Base-by-base conservation (phyloP, 75 land plant genomes). In the Cupressus sempervirens region DNA sequence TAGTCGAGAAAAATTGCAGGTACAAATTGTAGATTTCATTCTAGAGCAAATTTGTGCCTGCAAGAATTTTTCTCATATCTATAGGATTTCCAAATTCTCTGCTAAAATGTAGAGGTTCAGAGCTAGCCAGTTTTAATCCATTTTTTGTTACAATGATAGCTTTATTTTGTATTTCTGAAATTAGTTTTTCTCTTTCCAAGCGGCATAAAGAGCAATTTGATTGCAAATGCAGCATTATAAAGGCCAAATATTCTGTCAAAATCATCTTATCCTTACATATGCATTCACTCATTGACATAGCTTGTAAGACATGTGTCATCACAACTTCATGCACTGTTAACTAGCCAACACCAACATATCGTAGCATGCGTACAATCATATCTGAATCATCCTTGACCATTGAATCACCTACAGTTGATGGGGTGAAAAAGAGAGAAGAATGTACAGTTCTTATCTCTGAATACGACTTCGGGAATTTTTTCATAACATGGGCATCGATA, bases 241-340 rank as follows among this genome's bases (percentile, higher is more conserved):
- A 97, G 20, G 92, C 90, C 26, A 96, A 79, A 75, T 92, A 97
- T 36, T 97, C 95, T 85, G 87, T 85, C 89, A 96, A 81, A 87
- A 90, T 88, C 43, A 41, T 48, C 58, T 87, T 85, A 34, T 93
- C 87, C 52, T 86, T 83, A 62, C 7, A 40, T 70, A 79, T 40
- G 79, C 52, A 81, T 82, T 70, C 83, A 12, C 76, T 87, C 46
- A 74, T 84, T 73, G 88, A 73, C 84, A 97, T 84, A 30, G 88
- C 88, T 72, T 89, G 94, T 41, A 97, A 79, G 46, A 97, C 90
- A 83, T 97, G 99, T 35, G 76, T 86, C 80, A 82, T 91, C 8
- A 97, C 79, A 67, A 97, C 92, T 45, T 97, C 94, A 90, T 97
- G 99, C 3, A 89, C 94, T 77, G 98, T 92, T 58, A 96, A 82